Conservation (phyloP, 1,284 basidiomycete genomes). For the Trametes polyzona region DNA sequence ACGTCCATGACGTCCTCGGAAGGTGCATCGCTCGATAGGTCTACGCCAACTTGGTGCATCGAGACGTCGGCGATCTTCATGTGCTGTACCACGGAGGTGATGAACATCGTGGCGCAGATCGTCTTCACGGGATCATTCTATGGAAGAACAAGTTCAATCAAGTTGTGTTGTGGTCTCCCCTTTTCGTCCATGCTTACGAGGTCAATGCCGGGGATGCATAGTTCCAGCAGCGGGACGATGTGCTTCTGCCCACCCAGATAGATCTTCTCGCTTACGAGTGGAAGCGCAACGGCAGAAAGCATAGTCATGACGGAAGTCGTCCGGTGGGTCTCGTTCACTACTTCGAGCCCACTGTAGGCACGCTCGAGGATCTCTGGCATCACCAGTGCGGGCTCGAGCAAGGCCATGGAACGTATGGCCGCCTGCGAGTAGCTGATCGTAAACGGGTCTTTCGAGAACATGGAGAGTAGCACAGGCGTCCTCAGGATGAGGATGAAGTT, state of each 20-base stretch:
- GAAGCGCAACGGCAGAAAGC: constrained; percentile 80
- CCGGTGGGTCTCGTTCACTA: constrained; percentile 93
- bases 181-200: constrained; percentile 48
- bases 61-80: constrained; percentile 86
- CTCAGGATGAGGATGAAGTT: constrained; percentile 84
- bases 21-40: constrained; percentile 55
- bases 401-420: constrained; percentile 72
- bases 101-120: constrained; percentile 79
- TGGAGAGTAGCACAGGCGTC: constrained; percentile 89
- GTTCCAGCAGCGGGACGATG: constrained; percentile 85
- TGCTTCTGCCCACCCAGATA: constrained; percentile 91
- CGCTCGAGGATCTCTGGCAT: constrained; percentile 94
- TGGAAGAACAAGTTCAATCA: not conserved
- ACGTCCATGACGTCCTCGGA: constrained; percentile 60
- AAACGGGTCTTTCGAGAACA: constrained; percentile 90
- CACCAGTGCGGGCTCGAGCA: constrained; percentile 86
- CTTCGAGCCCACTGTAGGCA: constrained; percentile 89
- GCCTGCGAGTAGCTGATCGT: constrained; percentile 72
- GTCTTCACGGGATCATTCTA: constrained; percentile 96
- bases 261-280: constrained; percentile 77
- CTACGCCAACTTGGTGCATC: constrained; percentile 56
- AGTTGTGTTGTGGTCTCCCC: constrained; percentile 1
- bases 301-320: constrained; percentile 91
- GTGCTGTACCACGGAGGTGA: constrained; percentile 77
- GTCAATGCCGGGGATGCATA: constrained; percentile 92